Evolutionary conservation across 2,329 filamentous ascomycete species (phyloP).

Genomic region (Lojkania enalia): DNA sequence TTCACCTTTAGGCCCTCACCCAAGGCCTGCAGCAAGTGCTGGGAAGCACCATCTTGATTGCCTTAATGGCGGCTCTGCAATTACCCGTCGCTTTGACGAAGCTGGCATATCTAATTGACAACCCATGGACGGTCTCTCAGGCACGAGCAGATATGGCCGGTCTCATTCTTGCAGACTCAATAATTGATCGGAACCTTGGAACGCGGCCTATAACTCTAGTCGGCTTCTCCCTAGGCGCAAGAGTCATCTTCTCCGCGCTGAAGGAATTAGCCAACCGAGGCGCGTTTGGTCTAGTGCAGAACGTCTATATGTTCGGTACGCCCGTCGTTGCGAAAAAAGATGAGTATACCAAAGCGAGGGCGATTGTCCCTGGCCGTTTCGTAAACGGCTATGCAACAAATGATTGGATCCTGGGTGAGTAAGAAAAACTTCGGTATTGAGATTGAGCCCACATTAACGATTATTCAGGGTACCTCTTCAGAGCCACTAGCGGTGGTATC

Average conservation of each 20-base stretch:
- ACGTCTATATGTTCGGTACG: constrained; percentile 92
- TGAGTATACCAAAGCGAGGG: constrained; percentile 78
- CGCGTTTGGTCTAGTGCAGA: constrained; percentile 85
- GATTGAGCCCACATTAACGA: not conserved
- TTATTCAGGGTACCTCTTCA: constrained; percentile 76
- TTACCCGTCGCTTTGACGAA: constrained; percentile 93
- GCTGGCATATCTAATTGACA: constrained; percentile 93
- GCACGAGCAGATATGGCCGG: constrained; percentile 87
- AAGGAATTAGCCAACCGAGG: constrained; percentile 83
- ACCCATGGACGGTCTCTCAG: constrained; percentile 96
- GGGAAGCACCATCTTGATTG: constrained; percentile 83
- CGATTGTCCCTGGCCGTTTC: constrained; percentile 89
- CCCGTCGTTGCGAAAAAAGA: constrained; percentile 90
- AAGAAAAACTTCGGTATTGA: not conserved
- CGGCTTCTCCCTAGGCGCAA: constrained; percentile 88
- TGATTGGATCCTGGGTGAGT: constrained; percentile 85
- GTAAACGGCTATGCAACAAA: constrained; percentile 93
- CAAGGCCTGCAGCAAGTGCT: constrained; percentile 95
- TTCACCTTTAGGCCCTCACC: constrained; percentile 73
- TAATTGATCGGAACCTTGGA: constrained; percentile 89
- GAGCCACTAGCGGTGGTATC: constrained; percentile 89
- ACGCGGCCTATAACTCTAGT: constrained; percentile 90
- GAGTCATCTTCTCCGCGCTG: constrained; percentile 90
- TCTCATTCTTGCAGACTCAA: constrained; percentile 88
- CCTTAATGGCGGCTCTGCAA: constrained; percentile 89